phyloP scores from a whole-genome alignment of 148 eudicot genomes.

The Pouteria glomerata region DNA sequence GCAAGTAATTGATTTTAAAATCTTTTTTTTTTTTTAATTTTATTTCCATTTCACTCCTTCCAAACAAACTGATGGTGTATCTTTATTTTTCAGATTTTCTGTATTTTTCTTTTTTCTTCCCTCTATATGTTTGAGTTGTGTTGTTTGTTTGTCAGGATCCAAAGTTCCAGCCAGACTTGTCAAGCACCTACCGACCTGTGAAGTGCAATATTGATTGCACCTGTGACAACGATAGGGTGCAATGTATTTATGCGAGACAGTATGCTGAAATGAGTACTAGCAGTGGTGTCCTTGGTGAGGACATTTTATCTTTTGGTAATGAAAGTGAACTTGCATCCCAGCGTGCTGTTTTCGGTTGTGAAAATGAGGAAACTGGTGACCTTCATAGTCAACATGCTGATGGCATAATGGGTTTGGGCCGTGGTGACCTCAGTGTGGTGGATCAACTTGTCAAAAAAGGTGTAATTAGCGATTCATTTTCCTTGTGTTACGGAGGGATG shows the following conservation, averaged over 20 bases:
- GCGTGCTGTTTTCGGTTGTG: conserved; percentile 90
- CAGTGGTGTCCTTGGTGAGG: conserved; percentile 89
- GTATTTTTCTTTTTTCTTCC: too few species aligned
- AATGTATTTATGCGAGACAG: conserved; percentile 76
- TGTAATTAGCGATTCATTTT: conserved; percentile 83
- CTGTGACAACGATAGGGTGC: conserved; percentile 52
- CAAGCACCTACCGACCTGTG: conserved; percentile 67
- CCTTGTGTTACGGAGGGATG: conserved; percentile 96
- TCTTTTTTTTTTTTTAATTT: too few species aligned
- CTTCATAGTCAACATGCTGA: conserved; percentile 91
- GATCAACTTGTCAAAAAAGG: conserved; percentile 86
- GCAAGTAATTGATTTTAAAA: too few species aligned
- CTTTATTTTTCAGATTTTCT: too few species aligned
- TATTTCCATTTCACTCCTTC: too few species aligned
- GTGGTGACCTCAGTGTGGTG: conserved; percentile 84
- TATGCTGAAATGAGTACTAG: conserved; percentile 99
- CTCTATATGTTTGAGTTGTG: too few species aligned
- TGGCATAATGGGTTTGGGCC: conserved; percentile 97
- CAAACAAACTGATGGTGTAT: too few species aligned
- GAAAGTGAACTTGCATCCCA: conserved; percentile 78
- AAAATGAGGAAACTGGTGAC: conserved; percentile 85
- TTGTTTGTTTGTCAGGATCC: conserved; percentile 70
- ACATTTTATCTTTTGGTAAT: conserved; percentile 83
- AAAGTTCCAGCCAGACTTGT: conserved; percentile 70
- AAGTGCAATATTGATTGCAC: conserved; percentile 76